These are phyloP conservation scores for Hygrophila difformis DNA, from an alignment of 257 asterid species.

Conservation along the genomic window DNA sequence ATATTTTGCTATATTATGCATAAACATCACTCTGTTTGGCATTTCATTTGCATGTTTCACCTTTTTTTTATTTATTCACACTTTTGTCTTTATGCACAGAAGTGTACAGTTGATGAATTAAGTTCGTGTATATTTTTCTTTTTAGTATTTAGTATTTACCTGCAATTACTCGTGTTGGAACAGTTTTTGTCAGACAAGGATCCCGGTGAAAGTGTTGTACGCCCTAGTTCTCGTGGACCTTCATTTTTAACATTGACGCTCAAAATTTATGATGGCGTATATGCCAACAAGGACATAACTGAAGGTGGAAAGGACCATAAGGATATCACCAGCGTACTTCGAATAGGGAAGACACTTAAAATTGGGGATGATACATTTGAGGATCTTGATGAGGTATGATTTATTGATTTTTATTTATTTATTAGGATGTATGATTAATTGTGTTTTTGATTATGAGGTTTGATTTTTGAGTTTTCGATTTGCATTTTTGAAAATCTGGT, in stretches of 20 bases:
- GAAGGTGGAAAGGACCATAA: slow-evolving; percentile 94
- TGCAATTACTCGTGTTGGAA: too few relatives aligned
- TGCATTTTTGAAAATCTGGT: too few relatives aligned
- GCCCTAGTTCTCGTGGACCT: slow-evolving; percentile 93
- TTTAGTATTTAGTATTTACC: too few relatives aligned
- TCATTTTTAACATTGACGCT: slow-evolving; percentile 71
- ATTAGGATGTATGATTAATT: too few relatives aligned
- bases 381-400: slow-evolving; percentile 97
- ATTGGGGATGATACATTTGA: slow-evolving; percentile 97
- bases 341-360: slow-evolving; percentile 84
- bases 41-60: too few relatives aligned
- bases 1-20: not conserved
- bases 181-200: slow-evolving; percentile 81
- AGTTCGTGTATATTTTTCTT: not conserved
- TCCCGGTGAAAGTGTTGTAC: slow-evolving; percentile 82
- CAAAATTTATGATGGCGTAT: slow-evolving; percentile 71
- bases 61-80: too few relatives aligned
- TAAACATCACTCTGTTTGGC: too few relatives aligned
- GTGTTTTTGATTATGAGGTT: too few relatives aligned
- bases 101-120: too few relatives aligned
- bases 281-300: slow-evolving; percentile 79
- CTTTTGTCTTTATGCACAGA: not conserved
- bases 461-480: slow-evolving; percentile 9
- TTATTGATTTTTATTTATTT: slow-evolving; percentile 8
- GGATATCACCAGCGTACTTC: slow-evolving; percentile 89